phyloP scores from a whole-genome alignment of 768 basidiomycete genomes.

The Suillus americanus region DNA sequence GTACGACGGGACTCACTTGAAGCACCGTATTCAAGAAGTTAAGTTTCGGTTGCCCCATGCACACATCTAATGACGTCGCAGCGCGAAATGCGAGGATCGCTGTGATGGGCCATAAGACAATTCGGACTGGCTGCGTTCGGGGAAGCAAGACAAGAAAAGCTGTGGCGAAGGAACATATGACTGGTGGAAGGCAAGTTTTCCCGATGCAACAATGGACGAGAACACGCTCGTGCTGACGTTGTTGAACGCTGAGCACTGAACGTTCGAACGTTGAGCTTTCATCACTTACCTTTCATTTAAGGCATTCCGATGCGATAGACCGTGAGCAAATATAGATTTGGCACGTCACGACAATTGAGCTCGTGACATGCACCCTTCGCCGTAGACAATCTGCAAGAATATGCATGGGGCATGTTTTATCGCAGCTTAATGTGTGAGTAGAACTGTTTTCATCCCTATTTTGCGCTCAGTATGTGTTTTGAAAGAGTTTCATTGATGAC shows the following conservation, averaged over 20 bases:
- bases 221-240: too few relatives aligned
- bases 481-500: background rate
- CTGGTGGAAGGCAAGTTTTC: conserved; percentile 34
- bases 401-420: background rate
- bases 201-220: too few relatives aligned
- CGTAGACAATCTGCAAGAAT: background rate
- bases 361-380: too few relatives aligned
- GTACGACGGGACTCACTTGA: conserved; percentile 5
- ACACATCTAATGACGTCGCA: conserved; percentile 16
- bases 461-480: background rate
- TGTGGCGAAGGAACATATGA: conserved; percentile 46
- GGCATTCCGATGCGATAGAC: too few relatives aligned
- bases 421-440: background rate
- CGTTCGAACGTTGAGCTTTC: too few relatives aligned
- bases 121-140: conserved; percentile 41
- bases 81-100: conserved; percentile 43
- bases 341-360: too few relatives aligned
- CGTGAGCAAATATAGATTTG: too few relatives aligned
- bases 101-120: conserved; percentile 48
- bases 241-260: too few relatives aligned
- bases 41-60: background rate
- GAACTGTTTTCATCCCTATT: background rate
- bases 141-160: conserved; percentile 51
- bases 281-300: too few relatives aligned
- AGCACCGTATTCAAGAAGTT: conserved; percentile 11